Evolutionary conservation across 2,329 filamentous ascomycete genomes (phyloP).

Genomic region (Aspergillus caelatus): DNA sequence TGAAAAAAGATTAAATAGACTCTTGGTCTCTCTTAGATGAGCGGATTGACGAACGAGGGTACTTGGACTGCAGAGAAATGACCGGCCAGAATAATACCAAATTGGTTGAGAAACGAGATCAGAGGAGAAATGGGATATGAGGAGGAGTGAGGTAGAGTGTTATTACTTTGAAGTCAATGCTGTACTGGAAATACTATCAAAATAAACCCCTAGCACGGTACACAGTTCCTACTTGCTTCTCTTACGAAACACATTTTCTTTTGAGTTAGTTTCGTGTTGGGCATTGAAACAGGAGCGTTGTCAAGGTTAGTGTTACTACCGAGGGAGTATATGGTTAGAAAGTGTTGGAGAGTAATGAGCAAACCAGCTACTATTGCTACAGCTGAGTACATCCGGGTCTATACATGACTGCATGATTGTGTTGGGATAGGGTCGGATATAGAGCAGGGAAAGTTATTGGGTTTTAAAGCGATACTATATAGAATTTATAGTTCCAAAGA

Average conservation of each 20-base stretch:
- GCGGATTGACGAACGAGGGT: too few relatives aligned
- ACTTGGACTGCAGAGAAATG: too few relatives aligned
- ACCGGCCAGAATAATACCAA: too few relatives aligned
- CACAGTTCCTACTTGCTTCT: background rate
- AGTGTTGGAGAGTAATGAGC: background rate
- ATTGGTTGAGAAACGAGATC: too few relatives aligned
- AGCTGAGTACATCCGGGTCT: background rate
- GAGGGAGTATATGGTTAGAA: background rate
- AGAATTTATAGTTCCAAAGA: background rate
- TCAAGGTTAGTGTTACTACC: background rate
- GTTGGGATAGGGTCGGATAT: too few relatives aligned
- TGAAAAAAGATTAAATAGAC: too few relatives aligned
- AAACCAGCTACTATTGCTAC: background rate
- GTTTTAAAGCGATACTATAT: background rate
- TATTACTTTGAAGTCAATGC: background rate
- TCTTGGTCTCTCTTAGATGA: too few relatives aligned
- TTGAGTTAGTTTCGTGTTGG: background rate
- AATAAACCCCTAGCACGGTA: background rate
- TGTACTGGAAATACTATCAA: background rate
- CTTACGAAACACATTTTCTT: background rate
- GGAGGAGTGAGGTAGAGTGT: too few relatives aligned
- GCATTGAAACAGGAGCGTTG: background rate
- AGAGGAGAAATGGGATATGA: too few relatives aligned
- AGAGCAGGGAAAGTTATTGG: background rate
- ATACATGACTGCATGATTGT: too few relatives aligned